Evolutionary conservation across 2,329 filamentous ascomycete genomes (phyloP), one percentile per base, ranked within the genome.

Genomic region (Elsinoe arachidis): DNA sequence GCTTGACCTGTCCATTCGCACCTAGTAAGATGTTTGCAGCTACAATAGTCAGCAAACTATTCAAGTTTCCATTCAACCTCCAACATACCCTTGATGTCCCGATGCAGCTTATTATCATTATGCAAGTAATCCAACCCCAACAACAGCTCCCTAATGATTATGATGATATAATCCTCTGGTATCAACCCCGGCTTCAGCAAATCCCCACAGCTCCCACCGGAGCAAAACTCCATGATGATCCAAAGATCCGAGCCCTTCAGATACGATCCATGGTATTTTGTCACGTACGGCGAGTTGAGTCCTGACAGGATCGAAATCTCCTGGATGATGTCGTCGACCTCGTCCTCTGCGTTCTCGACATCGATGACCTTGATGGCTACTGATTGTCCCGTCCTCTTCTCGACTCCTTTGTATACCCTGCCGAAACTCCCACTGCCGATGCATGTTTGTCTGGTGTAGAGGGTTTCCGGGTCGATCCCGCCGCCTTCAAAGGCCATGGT

Each of bases 211-310:
- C 92, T 97, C 3, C 93, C 93, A 19, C 93, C 93, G 1, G 92
- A 91, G 73, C 93, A 99, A 68, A 93, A 99, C 73, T 99, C 93
- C 93, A 99, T 99, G 71, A 97, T 90, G 65, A 99, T 99, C 93
- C 93, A 99, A 66, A 99, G 76, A 75, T 97, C 89, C 2, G 91
- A 93, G 21, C 92, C 93, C 68, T 96, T 96, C 64, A 96, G 84
- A 69, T 93, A 97, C 58, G 92, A 96, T 63, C 93, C 93, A 75
- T 96, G 90, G 77, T 99, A 99, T 72, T 95, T 93, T 38, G 93
- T 99, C 61, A 97, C 92, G 69, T 95, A 96, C 15, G 90, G 90
- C 15, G 92, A 97, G 74, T 95, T 89, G 63, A 99, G 83, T 73
- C 95, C 92, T 33, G 93, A 96, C 57, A 99, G 80, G 66, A 99